Percentiles rank a stretch among this genome's conserved stretches.
Conservation (phyloP, 192 early-diverging fungal species). For the Phycomyces nitens region DNA sequence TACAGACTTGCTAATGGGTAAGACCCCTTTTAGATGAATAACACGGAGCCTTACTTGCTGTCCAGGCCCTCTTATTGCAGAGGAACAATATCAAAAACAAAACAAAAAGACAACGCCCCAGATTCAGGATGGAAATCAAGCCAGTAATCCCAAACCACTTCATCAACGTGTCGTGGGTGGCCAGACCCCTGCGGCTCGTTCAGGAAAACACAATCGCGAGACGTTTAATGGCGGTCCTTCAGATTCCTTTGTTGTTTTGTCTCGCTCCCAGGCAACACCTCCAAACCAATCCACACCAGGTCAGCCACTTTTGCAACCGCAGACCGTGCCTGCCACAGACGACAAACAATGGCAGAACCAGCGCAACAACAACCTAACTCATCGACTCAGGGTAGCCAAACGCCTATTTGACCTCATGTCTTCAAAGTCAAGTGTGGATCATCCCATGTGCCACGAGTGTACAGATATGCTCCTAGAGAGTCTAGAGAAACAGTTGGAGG, state of each 20-base stretch:
- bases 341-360: background rate
- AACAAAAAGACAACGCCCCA: background rate
- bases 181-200: slow-evolving; percentile 8
- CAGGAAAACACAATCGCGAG: slow-evolving; percentile 15
- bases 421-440: slow-evolving; percentile 65
- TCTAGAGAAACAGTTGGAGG: slow-evolving; percentile 65
- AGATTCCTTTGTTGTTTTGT: slow-evolving; percentile 62
- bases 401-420: slow-evolving; percentile 79
- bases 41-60: slow-evolving; percentile 9
- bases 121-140: no score
- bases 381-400: slow-evolving; percentile 59
- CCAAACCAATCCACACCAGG: slow-evolving; percentile 2
- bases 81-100: slow-evolving; percentile 24
- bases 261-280: slow-evolving; percentile 46
- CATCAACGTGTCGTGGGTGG: slow-evolving; percentile 10
- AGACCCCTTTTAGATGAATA: background rate
- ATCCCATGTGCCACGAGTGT: slow-evolving; percentile 91
- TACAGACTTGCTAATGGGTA: slow-evolving; percentile 55
- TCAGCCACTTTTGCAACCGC: background rate
- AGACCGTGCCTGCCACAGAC: background rate
- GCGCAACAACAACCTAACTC: slow-evolving; percentile 37
- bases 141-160: background rate
- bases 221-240: slow-evolving; percentile 18
- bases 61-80: slow-evolving; percentile 24
- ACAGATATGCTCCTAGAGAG: slow-evolving; percentile 71